These are phyloP conservation scores for Rhododendron williamsianum DNA, from an alignment of 148 eudicot species.

Conservation along the genomic window DNA sequence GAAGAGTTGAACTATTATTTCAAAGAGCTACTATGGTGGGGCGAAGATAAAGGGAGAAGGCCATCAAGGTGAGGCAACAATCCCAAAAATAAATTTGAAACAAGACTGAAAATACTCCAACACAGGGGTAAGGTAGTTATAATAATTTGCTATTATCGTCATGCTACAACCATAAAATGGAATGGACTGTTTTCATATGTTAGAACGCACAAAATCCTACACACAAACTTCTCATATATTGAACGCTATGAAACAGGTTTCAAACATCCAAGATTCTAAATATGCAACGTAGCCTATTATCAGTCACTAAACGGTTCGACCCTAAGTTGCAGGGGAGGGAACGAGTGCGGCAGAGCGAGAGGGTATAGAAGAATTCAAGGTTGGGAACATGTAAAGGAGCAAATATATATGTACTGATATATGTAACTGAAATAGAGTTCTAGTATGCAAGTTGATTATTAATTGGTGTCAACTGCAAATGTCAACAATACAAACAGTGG, in stretches of 20 bases:
- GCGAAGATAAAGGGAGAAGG: background rate
- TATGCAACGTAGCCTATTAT: background rate
- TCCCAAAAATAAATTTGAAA: background rate
- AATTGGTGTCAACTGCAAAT: background rate
- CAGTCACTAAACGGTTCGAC: background rate
- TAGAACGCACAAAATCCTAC: background rate
- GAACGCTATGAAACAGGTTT: background rate
- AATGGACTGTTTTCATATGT: background rate
- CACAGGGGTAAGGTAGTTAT: background rate
- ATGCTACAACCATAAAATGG: background rate
- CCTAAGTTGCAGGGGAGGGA: background rate
- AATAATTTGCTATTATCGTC: background rate
- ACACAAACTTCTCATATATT: background rate
- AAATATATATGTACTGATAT: no score
- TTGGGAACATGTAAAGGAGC: background rate
- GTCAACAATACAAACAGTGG: background rate
- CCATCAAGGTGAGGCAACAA: background rate
- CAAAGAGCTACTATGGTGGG: background rate
- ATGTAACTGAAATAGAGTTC: background rate
- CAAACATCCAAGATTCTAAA: background rate
- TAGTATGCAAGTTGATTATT: background rate
- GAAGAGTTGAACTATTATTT: background rate
- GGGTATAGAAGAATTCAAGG: background rate
- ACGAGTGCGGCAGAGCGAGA: background rate
- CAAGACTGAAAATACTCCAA: background rate